Percentiles rank a stretch among this genome's conserved stretches.
Evolutionary conservation across 345 rosid genomes (phyloP).

Genomic region (Linum tenue): DNA sequence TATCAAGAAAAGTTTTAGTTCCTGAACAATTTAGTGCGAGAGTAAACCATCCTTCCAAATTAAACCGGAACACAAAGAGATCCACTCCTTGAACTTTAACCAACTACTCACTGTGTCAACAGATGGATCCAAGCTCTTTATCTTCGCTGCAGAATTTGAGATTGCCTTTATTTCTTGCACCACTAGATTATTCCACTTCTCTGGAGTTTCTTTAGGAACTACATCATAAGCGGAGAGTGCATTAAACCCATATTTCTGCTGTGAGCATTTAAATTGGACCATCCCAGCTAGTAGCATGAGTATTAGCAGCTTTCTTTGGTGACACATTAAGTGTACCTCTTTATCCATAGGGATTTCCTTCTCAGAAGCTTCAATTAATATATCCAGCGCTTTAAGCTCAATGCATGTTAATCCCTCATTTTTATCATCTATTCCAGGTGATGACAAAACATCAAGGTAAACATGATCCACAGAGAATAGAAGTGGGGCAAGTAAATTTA

Average conservation of each 20-base stretch:
- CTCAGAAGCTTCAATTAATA: slow-evolving; percentile 63
- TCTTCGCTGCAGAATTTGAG: slow-evolving; percentile 45
- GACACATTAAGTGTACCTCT: slow-evolving; percentile 67
- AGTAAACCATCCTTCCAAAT: slow-evolving; percentile 8
- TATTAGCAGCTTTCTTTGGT: slow-evolving; percentile 66
- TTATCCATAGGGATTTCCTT: slow-evolving; percentile 45
- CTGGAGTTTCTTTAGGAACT: slow-evolving; percentile 31
- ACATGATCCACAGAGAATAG: slow-evolving; percentile 44
- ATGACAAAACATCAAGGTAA: slow-evolving; percentile 33
- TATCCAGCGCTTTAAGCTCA: slow-evolving; percentile 68
- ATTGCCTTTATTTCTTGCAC: slow-evolving; percentile 73
- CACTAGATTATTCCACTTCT: slow-evolving; percentile 52
- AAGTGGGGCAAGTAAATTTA: slow-evolving; percentile 66
- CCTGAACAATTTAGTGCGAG: slow-evolving; percentile 11
- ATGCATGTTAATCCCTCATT: slow-evolving; percentile 35
- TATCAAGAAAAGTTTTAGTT: not conserved
- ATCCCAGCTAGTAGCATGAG: slow-evolving; percentile 49
- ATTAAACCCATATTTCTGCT: slow-evolving; percentile 23
- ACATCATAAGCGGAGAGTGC: slow-evolving; percentile 28
- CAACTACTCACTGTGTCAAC: slow-evolving; percentile 48
- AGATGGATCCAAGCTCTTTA: slow-evolving; percentile 53
- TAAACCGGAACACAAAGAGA: slow-evolving; percentile 7
- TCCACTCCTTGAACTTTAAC: slow-evolving; percentile 7
- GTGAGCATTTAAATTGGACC: slow-evolving; percentile 31
- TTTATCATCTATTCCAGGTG: slow-evolving; percentile 27